These are phyloP conservation scores for Paramecium octaurelia DNA, from an alignment of 73 alveolate species.

Conservation along the genomic window DNA sequence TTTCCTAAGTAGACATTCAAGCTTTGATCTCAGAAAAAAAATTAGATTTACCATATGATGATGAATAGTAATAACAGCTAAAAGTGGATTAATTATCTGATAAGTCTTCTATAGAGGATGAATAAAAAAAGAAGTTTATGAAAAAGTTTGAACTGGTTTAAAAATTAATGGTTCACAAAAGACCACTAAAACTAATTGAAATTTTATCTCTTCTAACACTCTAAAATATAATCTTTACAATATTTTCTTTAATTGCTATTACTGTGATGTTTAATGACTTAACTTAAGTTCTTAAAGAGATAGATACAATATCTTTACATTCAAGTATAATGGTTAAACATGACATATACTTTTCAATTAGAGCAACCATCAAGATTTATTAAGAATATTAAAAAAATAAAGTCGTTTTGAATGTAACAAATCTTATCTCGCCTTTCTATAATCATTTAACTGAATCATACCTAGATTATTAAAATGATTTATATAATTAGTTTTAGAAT, in stretches of 20 bases:
- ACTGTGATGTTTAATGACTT: constrained; percentile 6
- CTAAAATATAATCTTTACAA: neutral
- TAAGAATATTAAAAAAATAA: neutral
- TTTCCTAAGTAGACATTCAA: neutral
- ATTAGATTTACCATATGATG: neutral
- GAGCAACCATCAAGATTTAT: neutral
- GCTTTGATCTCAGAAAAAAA: neutral
- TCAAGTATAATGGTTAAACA: constrained; percentile 23
- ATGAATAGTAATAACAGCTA: neutral
- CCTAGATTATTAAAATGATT: neutral
- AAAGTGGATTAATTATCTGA: neutral
- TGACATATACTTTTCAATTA: neutral
- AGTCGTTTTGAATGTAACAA: neutral
- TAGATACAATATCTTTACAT: neutral
- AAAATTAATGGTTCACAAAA: neutral
- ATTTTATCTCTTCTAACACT: neutral
- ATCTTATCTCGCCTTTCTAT: neutral
- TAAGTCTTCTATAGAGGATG: neutral
- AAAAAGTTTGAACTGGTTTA: neutral
- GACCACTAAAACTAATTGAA: neutral
- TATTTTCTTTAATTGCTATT: neutral
- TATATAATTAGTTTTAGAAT: neutral
- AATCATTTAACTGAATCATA: neutral
- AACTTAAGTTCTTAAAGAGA: neutral
- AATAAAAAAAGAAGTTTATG: neutral